These are phyloP conservation scores for Guillardia theta DNA, from an alignment of 78 protist species.

Conservation along the genomic window DNA sequence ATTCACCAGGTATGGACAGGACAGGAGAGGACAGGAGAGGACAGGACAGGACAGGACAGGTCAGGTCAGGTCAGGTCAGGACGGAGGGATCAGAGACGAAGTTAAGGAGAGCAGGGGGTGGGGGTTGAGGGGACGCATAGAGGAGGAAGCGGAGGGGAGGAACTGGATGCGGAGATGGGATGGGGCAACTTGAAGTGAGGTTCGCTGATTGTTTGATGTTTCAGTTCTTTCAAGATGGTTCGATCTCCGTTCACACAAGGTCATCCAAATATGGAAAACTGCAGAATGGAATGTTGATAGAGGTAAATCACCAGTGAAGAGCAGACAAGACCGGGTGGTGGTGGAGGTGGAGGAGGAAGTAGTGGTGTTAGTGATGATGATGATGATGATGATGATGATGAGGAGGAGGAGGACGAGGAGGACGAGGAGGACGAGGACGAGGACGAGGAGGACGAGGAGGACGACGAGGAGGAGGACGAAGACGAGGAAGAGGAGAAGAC, in stretches of 20 bases:
- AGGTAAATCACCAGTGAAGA: not conserved
- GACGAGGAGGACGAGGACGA: not conserved
- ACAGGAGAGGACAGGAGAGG: no score
- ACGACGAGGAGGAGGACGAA: not conserved
- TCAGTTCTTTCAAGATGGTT: no score
- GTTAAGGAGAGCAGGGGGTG: no score
- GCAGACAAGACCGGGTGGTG: not conserved
- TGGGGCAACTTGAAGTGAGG: no score
- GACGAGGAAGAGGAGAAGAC: not conserved
- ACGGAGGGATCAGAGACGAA: no score
- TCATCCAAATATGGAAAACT: slow-evolving; percentile 52
- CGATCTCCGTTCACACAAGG: slow-evolving; percentile 47
- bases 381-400: not conserved
- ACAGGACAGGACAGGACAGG: no score
- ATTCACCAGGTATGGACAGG: not conserved
- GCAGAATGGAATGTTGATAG: not conserved
- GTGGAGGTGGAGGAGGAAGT: not conserved
- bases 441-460: not conserved
- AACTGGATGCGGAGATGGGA: no score
- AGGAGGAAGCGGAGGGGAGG: no score
- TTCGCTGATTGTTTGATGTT: no score
- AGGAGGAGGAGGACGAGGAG: not conserved
- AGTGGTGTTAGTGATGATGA: not conserved
- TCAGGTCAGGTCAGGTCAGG: no score
- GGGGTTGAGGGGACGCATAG: no score